These are phyloP conservation scores for Paraphoma sp. DNA, from an alignment of 2,329 filamentous ascomycete species.

Conservation along the genomic window DNA sequence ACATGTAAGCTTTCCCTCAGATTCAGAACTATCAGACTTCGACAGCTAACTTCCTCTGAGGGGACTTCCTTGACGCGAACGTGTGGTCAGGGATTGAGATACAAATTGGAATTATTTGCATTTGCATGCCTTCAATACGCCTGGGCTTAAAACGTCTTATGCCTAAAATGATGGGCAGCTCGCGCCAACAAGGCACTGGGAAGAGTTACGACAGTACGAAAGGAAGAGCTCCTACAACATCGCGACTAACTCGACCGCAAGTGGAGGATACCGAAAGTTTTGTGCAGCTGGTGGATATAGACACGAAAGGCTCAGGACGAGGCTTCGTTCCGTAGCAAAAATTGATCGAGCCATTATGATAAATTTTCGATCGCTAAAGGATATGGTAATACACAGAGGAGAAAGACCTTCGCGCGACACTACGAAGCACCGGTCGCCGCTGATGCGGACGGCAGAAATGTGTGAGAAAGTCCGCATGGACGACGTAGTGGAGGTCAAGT, in stretches of 20 bases:
- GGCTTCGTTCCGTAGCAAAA: background rate
- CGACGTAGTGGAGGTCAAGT: no score
- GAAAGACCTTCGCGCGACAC: no score
- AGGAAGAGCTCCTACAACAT: background rate
- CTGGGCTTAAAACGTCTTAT: conserved; percentile 30
- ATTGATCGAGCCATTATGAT: background rate
- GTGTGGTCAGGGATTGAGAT: conserved; percentile 50
- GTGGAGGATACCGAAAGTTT: background rate
- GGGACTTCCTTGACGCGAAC: conserved; percentile 7
- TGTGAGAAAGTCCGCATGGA: no score
- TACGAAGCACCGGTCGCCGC: no score
- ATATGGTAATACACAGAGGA: no score
- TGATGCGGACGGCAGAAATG: no score
- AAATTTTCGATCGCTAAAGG: no score
- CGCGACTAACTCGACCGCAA: background rate
- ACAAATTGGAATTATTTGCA: conserved; percentile 51
- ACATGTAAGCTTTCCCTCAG: conserved; percentile 21
- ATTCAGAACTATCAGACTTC: background rate
- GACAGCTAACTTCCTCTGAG: background rate
- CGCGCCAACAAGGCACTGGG: background rate
- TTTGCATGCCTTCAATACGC: conserved; percentile 49
- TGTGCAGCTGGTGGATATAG: background rate
- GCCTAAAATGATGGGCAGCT: background rate
- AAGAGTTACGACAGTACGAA: background rate
- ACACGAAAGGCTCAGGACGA: background rate